A percentile compares a stretch with the other conserved stretches of the same genome.
Conservation (phyloP, 257 asterid species). For the Oldenlandia corymbosa region DNA sequence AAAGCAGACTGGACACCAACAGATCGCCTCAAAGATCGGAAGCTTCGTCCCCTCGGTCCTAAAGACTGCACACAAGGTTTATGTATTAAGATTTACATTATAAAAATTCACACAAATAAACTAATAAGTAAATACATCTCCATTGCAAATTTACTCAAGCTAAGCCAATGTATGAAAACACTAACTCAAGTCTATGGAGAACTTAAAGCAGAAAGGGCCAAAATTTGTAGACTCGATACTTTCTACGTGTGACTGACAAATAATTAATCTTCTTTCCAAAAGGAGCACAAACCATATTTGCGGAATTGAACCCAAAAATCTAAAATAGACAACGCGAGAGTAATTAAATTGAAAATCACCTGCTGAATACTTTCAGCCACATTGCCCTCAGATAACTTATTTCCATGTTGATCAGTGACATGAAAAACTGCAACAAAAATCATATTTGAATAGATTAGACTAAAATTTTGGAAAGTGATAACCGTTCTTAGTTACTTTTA, state of each 20-base stretch:
- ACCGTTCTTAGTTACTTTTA: not conserved
- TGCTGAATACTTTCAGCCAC: conserved; percentile 62
- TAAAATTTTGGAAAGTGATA: not conserved
- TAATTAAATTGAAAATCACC: conserved; percentile 31
- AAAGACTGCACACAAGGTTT: conserved; percentile 40
- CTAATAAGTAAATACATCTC: not conserved
- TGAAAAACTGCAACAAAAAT: conserved; percentile 57
- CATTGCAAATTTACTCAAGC: not conserved
- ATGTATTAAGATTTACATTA: not conserved
- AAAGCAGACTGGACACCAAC: conserved; percentile 59
- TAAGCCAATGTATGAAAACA: not conserved
- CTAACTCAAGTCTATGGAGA: not conserved
- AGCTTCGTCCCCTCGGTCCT: conserved; percentile 45
- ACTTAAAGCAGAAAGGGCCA: not conserved
- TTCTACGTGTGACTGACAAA: not conserved
- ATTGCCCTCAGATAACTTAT: conserved; percentile 51
- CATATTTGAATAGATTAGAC: conserved; percentile 7
- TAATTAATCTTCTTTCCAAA: not conserved
- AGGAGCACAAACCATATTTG: not conserved
- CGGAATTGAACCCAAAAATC: not conserved
- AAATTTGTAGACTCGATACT: not conserved
- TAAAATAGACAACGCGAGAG: not conserved
- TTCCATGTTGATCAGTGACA: conserved; percentile 76
- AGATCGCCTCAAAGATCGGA: conserved; percentile 48
- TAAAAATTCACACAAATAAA: not conserved